These are phyloP conservation scores for Cladosporium sp. DNA, from an alignment of 2,329 filamentous ascomycete genomes.

Conservation along the genomic window DNA sequence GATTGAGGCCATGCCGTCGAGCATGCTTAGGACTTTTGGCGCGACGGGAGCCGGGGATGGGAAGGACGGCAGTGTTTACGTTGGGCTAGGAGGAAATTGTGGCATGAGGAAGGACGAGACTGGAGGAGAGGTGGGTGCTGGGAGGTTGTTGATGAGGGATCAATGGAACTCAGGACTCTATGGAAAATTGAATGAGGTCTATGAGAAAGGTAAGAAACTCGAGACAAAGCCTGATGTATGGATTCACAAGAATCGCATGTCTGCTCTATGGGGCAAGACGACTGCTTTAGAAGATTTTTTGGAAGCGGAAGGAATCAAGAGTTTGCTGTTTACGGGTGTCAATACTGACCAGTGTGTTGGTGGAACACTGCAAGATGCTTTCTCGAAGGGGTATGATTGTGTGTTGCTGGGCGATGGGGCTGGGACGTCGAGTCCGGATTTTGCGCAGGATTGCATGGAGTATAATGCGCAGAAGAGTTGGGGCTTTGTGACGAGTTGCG, in stretches of 20 bases:
- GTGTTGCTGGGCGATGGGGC: slow-evolving; percentile 53
- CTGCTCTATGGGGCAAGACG: slow-evolving; percentile 49
- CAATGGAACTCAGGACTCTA: slow-evolving; percentile 56
- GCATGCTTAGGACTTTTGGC: slow-evolving; percentile 47
- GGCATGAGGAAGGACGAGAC: slow-evolving; percentile 33
- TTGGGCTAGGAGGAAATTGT: slow-evolving; percentile 30
- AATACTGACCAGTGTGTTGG: slow-evolving; percentile 61
- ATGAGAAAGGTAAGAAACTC: slow-evolving; percentile 28
- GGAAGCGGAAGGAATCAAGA: slow-evolving; percentile 39
- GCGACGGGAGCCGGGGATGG: slow-evolving; percentile 14
- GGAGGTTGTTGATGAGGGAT: slow-evolving; percentile 48
- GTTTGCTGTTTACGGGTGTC: slow-evolving; percentile 55
- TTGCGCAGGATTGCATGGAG: slow-evolving; percentile 33
- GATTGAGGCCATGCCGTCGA: slow-evolving; percentile 48
- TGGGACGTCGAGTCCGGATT: slow-evolving; percentile 46
- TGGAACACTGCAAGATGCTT: slow-evolving; percentile 53
- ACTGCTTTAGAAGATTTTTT: slow-evolving; percentile 44
- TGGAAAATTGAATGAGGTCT: slow-evolving; percentile 40
- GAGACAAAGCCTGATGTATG: slow-evolving; percentile 42
- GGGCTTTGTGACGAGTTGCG: slow-evolving; percentile 30
- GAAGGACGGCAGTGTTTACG: slow-evolving; percentile 26
- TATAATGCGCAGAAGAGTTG: slow-evolving; percentile 33
- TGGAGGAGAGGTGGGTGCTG: slow-evolving; percentile 39
- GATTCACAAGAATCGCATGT: slow-evolving; percentile 56
- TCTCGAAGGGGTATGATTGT: slow-evolving; percentile 53